Base-by-base conservation (phyloP, 169 alveolate species). In the Theileria parva region DNA sequence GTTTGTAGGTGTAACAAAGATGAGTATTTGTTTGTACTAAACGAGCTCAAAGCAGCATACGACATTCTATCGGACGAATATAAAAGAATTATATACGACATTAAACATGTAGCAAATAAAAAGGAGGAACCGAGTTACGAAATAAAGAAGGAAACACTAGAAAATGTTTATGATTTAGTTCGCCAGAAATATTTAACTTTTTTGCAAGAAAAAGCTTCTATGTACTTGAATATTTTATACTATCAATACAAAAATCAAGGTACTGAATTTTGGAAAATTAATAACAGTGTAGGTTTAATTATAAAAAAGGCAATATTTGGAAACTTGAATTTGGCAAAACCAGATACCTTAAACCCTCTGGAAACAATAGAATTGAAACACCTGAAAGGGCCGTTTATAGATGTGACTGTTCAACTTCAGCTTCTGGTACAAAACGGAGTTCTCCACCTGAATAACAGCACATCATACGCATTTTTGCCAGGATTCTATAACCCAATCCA, bases 281-380 rank as follows among this genome's bases (percentile, higher is more conserved):
- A 13, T 69, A 15, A 19, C 28, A 0, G 19, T 72, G 32, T 39
- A 85, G 91, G 91, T 2, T 66, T 85, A 57, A 57, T 85, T 9
- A 79, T 85, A 39, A 77, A 85, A 44, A 85, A 68, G 88, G 91
- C 91, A 37, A 50, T 85, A 12, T 85, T 72, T 44, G 91, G 91
- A n/a, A 77, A 85, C 70, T 67, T 85, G 34, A 73, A 50, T 72
- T 72, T 83, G 32, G 30, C 48, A 51, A 74, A 85, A 53, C 91
- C 91, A n/a, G 30, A 30, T 11, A 28, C 19, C n/a, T n/a, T 73
- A n/a, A 63, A 70, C 1, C 17, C 89, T 0, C 63, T 70, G 44
- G 81, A 65, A 69, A 83, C 89, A 37, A 83, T 83, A 34, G 81
- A 51, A 11, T 39, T 39, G 34, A 32, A 70, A 13, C 86, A 77